These are phyloP conservation scores for Cryphonectria carpinicola DNA, from an alignment of 2,329 filamentous ascomycete genomes.

Conservation along the genomic window DNA sequence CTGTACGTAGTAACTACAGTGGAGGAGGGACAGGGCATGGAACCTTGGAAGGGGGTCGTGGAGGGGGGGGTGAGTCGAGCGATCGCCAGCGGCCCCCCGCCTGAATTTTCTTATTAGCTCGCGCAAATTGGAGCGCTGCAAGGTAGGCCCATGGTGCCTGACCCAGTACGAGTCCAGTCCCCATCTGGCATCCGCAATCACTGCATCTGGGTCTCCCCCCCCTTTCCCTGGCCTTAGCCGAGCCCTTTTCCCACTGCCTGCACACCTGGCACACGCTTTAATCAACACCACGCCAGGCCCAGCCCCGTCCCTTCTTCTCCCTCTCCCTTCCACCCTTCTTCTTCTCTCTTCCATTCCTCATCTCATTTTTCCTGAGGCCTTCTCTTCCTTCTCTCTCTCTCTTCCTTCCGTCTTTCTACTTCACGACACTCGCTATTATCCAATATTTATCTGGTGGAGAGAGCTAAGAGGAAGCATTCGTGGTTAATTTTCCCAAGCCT, in stretches of 20 bases:
- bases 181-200: conserved; percentile 21
- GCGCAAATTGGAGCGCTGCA: conserved; percentile 19
- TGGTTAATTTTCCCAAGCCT: conserved; percentile 20
- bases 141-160: conserved; percentile 17
- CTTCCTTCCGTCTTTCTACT: conserved; percentile 20
- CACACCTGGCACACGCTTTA: conserved; percentile 14
- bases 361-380: conserved; percentile 10
- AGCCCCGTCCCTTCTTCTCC: conserved; percentile 13
- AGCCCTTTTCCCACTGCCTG: conserved; percentile 6
- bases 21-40: not conserved
- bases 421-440: conserved; percentile 31
- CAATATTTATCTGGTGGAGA: conserved; percentile 25
- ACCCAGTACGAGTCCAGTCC: conserved; percentile 22
- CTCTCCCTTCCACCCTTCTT: conserved; percentile 22
- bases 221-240: conserved; percentile 14
- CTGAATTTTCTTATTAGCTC: conserved; percentile 23
- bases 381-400: conserved; percentile 16
- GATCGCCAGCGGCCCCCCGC: not conserved
- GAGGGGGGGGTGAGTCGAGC: conserved; percentile 11
- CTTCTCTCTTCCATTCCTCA: conserved; percentile 10
- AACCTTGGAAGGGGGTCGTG: not conserved
- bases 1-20: not conserved
- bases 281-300: conserved; percentile 13
- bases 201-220: conserved; percentile 12
- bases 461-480: conserved; percentile 22